Evolutionary conservation across 192 early-diverging fungal genomes (phyloP).

Genomic region (Coemansia sp.): DNA sequence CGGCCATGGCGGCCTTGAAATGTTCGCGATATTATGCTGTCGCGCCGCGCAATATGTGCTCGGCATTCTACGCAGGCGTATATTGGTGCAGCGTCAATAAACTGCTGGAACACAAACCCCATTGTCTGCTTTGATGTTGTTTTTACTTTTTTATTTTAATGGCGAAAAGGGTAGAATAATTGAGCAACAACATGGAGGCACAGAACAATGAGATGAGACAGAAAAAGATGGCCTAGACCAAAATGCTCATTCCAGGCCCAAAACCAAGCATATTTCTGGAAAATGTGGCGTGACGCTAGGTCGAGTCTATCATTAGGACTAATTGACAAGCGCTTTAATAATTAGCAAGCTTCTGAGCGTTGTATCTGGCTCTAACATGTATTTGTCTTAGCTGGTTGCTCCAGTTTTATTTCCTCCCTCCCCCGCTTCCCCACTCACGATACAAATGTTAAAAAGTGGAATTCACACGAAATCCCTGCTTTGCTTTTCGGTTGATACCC

Average conservation of each 20-base stretch:
- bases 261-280: neutral
- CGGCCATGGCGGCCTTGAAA: slow-evolving; percentile 47
- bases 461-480: neutral
- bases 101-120: slow-evolving; percentile 46
- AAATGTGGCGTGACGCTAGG: neutral
- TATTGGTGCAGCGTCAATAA: slow-evolving; percentile 30
- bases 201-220: no score
- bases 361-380: no score
- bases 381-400: no score
- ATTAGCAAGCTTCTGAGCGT: neutral
- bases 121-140: slow-evolving; percentile 11
- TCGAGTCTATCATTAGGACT: neutral
- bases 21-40: slow-evolving; percentile 40
- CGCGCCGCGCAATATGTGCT: slow-evolving; percentile 35
- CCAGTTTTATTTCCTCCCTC: no score
- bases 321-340: neutral
- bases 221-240: neutral
- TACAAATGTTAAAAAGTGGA: neutral
- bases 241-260: neutral
- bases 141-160: neutral
- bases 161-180: no score
- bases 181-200: no score
- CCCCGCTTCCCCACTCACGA: no score
- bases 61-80: slow-evolving; percentile 35
- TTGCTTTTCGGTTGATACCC: neutral